Percentiles rank a stretch among this genome's conserved stretches.
phyloP scores from a whole-genome alignment of 352 stramenopile species.

The Pythium aristosporum region DNA sequence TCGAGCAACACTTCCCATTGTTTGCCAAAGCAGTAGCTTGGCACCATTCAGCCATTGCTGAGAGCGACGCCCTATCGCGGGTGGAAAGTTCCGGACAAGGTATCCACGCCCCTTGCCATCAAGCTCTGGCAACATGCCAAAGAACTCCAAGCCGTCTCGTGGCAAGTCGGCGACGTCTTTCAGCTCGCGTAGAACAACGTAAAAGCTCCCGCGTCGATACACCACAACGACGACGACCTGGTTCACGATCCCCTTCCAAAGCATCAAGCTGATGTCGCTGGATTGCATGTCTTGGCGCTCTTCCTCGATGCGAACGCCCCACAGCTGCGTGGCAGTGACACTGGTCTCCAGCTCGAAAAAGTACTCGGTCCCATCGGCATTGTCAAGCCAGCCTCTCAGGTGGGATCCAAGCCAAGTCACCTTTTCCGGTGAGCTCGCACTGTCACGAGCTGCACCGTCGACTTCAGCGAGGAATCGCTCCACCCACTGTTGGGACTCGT shows the following conservation, averaged over 20 bases:
- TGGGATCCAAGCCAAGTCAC: conserved; percentile 38
- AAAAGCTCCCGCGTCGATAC: conserved; percentile 53
- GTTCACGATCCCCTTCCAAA: conserved; percentile 66
- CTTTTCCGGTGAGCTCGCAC: conserved; percentile 9
- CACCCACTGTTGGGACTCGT: conserved; percentile 60
- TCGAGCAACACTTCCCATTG: conserved; percentile 44
- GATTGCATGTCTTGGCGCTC: conserved; percentile 17
- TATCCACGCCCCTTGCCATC: conserved; percentile 55
- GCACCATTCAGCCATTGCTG: conserved; percentile 44
- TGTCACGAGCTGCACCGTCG: conserved; percentile 30
- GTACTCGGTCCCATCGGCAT: conserved; percentile 42
- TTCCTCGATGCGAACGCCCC: conserved; percentile 15
- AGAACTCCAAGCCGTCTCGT: conserved; percentile 42
- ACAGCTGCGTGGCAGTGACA: conserved; percentile 16
- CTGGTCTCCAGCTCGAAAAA: conserved; percentile 65
- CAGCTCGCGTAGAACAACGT: conserved; percentile 40
- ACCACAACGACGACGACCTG: conserved; percentile 50
- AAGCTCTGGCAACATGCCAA: conserved; percentile 41
- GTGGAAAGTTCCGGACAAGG: conserved; percentile 43
- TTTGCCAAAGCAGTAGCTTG: conserved; percentile 67
- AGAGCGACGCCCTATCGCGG: conserved; percentile 6
- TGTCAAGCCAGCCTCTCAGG: conserved; percentile 54
- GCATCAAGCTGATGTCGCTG: conserved; percentile 37
- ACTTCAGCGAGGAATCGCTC: conserved; percentile 49
- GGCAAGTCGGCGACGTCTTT: conserved; percentile 25